phyloP scores from a whole-genome alignment of 345 rosid species.

The Linum lewisii region DNA sequence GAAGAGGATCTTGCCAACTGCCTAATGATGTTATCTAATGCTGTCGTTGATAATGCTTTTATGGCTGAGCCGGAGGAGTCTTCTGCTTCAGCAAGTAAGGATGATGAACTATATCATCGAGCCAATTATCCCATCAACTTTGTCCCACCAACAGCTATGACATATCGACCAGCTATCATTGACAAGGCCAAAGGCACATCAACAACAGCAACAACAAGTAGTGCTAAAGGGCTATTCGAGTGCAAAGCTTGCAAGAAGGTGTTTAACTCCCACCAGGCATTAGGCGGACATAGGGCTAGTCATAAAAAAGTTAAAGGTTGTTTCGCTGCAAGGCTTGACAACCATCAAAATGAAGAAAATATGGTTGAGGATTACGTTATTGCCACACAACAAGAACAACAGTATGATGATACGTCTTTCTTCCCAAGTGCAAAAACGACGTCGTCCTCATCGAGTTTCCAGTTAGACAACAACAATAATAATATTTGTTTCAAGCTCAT shows the following conservation, averaged over 20 bases:
- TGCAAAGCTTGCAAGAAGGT: conserved; percentile 98
- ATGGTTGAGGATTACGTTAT: conserved; percentile 34
- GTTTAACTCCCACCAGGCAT: conserved; percentile 94
- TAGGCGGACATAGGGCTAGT: conserved; percentile 99
- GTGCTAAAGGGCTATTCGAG: conserved; percentile 54
- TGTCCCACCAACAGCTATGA: conserved; percentile 24
- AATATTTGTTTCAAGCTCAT: conserved; percentile 22
- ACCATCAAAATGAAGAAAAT: conserved; percentile 18
- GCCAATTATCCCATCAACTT: conserved; percentile 28
- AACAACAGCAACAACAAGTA: background rate
- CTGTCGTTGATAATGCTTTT: conserved; percentile 40
- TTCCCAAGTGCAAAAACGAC: conserved; percentile 20
- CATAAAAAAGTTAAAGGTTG: conserved; percentile 99
- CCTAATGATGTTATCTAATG: conserved; percentile 81
- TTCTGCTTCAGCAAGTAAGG: conserved; percentile 58
- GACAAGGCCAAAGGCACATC: conserved; percentile 44
- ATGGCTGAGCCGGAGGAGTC: conserved; percentile 54
- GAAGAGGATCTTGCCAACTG: conserved; percentile 96
- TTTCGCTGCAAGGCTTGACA: conserved; percentile 62
- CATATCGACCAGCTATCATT: background rate
- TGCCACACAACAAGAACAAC: conserved; percentile 15
- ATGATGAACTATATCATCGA: conserved; percentile 27
- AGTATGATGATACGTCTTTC: conserved; percentile 36
- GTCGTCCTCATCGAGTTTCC: conserved; percentile 18
- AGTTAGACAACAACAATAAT: conserved; percentile 29